A percentile compares a stretch with the other conserved stretches of the same genome.
These are phyloP conservation scores for Hypsizygus marmoreus DNA, from an alignment of 768 basidiomycete species.

Conservation along the genomic window DNA sequence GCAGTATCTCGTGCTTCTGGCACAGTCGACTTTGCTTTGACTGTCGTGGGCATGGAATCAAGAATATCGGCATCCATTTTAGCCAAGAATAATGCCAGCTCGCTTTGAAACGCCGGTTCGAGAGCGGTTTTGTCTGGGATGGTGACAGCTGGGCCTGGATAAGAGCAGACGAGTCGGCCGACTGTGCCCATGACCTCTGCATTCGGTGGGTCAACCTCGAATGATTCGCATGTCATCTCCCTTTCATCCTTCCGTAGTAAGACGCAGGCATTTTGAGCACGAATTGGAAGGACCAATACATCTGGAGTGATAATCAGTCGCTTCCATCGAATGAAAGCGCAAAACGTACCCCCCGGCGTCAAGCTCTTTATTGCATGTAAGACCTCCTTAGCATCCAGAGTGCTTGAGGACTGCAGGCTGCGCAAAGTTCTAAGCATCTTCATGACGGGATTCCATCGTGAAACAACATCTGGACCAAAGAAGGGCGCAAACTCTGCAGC, in stretches of 20 bases:
- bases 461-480: slow-evolving; percentile 7
- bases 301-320: slow-evolving; percentile 25
- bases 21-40: slow-evolving; percentile 37
- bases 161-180: slow-evolving; percentile 48
- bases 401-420: slow-evolving; percentile 3
- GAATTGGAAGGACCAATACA: slow-evolving; percentile 37
- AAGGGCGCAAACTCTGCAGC: slow-evolving; percentile 19
- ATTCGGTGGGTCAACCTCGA: slow-evolving; percentile 43
- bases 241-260: slow-evolving; percentile 33
- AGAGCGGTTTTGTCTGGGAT: slow-evolving; percentile 30
- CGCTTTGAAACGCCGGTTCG: slow-evolving; percentile 28
- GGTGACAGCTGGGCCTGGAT: slow-evolving; percentile 45
- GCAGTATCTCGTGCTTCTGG: slow-evolving; percentile 40
- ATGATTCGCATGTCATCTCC: slow-evolving; percentile 42
- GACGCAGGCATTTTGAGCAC: slow-evolving; percentile 50
- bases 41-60: slow-evolving; percentile 34
- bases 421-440: slow-evolving; percentile 30
- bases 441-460: slow-evolving; percentile 30
- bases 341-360: slow-evolving; percentile 18
- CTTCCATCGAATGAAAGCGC: not conserved
- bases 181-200: slow-evolving; percentile 34
- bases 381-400: slow-evolving; percentile 10
- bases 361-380: slow-evolving; percentile 20
- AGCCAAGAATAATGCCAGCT: slow-evolving; percentile 41
- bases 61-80: slow-evolving; percentile 36